Conservation (phyloP, 176 grass and related monocot genomes). For the Metroxylon sagu region DNA sequence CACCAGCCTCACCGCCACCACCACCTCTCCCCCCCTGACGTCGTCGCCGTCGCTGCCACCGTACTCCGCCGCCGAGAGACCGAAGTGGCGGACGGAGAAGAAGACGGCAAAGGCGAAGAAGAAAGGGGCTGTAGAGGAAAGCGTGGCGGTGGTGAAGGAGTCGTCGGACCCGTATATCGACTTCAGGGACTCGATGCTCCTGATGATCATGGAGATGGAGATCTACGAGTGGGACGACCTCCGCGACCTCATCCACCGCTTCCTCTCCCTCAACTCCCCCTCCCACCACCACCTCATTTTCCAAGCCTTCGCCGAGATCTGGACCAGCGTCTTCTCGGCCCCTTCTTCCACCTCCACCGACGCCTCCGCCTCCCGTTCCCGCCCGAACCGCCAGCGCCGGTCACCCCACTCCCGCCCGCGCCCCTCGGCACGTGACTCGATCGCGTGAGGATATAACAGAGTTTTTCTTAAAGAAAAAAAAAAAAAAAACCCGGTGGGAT, state of each 20-base stretch:
- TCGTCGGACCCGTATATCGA: slow-evolving; percentile 81
- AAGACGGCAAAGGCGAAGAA: slow-evolving; percentile 25
- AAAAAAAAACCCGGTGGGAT: too few species aligned
- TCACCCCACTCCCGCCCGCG: too few species aligned
- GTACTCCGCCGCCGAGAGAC: neutral
- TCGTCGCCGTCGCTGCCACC: neutral
- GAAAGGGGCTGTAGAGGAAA: slow-evolving; percentile 52
- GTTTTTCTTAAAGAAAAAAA: too few species aligned
- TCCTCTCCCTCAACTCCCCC: slow-evolving; percentile 92
- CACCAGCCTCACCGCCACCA: slow-evolving; percentile 36
- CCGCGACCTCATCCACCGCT: slow-evolving; percentile 85
- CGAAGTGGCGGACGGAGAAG: slow-evolving; percentile 6
- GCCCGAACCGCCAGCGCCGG: too few species aligned
- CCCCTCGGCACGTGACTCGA: too few species aligned
- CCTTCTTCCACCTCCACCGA: slow-evolving; percentile 38
- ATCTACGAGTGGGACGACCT: slow-evolving; percentile 99
- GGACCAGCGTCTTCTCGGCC: slow-evolving; percentile 58
- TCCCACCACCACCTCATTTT: slow-evolving; percentile 88
- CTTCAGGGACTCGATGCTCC: slow-evolving; percentile 94
- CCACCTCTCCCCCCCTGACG: slow-evolving; percentile 61
- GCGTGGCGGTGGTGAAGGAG: slow-evolving; percentile 84
- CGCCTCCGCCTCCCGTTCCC: too few species aligned
- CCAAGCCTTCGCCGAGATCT: slow-evolving; percentile 95
- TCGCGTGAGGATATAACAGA: too few species aligned
- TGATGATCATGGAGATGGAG: slow-evolving; percentile 99